phyloP scores from a whole-genome alignment of 192 early-diverging fungal genomes.

The Coemansia sp. region DNA sequence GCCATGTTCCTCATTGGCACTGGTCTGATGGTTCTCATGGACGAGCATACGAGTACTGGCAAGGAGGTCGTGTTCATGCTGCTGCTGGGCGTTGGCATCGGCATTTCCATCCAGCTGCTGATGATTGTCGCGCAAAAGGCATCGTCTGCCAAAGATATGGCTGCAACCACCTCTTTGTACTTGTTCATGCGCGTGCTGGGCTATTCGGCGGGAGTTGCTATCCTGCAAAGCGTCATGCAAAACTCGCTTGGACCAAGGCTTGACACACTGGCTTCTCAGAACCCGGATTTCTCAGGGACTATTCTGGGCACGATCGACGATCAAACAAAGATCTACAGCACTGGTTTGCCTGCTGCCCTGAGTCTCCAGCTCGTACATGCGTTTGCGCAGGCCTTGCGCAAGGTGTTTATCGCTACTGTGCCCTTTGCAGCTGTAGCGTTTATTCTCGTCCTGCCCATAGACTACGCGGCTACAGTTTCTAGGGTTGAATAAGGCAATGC shows the following conservation, averaged over 20 bases:
- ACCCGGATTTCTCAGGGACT: constrained; percentile 22
- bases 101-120: constrained; percentile 72
- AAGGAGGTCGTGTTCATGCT: constrained; percentile 68
- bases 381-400: constrained; percentile 60
- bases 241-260: constrained; percentile 58
- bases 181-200: constrained; percentile 71
- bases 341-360: constrained; percentile 40
- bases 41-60: constrained; percentile 49
- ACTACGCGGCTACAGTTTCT: background rate
- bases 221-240: constrained; percentile 62
- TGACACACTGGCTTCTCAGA: constrained; percentile 16
- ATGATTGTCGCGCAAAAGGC: constrained; percentile 70
- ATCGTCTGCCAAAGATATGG: constrained; percentile 63
- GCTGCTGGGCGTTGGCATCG: constrained; percentile 74
- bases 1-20: constrained; percentile 64
- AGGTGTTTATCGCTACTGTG: constrained; percentile 58
- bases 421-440: constrained; percentile 58
- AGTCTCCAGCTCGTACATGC: constrained; percentile 31
- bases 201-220: constrained; percentile 58
- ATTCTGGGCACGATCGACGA: constrained; percentile 19
- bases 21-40: constrained; percentile 63
- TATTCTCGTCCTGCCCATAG: constrained; percentile 44
- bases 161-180: constrained; percentile 63
- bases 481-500: background rate
- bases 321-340: constrained; percentile 25